These are phyloP conservation scores for Telfairia occidentalis DNA, from an alignment of 331 rosid species.

Conservation along the genomic window DNA sequence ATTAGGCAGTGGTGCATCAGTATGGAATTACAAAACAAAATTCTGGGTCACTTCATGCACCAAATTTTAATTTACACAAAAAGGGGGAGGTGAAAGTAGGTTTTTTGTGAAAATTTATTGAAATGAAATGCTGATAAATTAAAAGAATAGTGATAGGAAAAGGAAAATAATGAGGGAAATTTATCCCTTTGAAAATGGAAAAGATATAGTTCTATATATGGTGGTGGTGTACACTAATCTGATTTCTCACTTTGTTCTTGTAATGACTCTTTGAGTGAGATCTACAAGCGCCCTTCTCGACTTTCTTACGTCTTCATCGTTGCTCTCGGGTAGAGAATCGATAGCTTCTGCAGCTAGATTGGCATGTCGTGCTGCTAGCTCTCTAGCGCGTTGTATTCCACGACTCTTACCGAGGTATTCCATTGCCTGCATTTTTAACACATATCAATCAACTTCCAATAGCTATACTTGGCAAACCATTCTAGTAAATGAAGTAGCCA, in stretches of 20 bases:
- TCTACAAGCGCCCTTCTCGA: slow-evolving; percentile 68
- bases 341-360: slow-evolving; percentile 72
- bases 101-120: not conserved
- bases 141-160: not conserved
- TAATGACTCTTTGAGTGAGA: slow-evolving; percentile 56
- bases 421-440: slow-evolving; percentile 42
- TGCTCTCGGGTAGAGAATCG: slow-evolving; percentile 56
- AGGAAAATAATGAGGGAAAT: not conserved
- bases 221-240: slow-evolving; percentile 2
- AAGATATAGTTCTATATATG: not conserved
- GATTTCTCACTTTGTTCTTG: slow-evolving; percentile 50
- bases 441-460: slow-evolving; percentile 3
- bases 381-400: slow-evolving; percentile 66
- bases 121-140: not conserved
- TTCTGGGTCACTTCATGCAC: not conserved
- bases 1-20: not conserved
- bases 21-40: slow-evolving; percentile 3
- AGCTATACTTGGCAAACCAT: not conserved
- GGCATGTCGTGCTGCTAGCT: slow-evolving; percentile 69
- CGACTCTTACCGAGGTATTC: slow-evolving; percentile 66
- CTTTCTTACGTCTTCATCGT: slow-evolving; percentile 49
- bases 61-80: slow-evolving; percentile 4
- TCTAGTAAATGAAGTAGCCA: not conserved
- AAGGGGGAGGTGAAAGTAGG: not conserved
- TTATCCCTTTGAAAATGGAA: slow-evolving; percentile 3